Base-by-base conservation (phyloP, 345 rosid genomes). In the Dovyalis caffra region DNA sequence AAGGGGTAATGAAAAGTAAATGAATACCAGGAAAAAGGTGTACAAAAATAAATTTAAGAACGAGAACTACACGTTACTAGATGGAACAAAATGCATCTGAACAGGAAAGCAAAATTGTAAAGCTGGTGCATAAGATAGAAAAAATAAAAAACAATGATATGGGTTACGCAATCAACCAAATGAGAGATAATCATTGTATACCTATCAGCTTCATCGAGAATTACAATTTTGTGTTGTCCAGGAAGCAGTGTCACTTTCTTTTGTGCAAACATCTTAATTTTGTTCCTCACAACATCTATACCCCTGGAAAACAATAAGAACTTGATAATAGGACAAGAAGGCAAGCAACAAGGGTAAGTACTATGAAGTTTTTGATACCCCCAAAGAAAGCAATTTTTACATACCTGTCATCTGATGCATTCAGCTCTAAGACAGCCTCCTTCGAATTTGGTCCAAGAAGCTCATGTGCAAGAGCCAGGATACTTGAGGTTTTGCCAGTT, bases 191-290 rank as follows among this genome's bases (percentile, higher is more conserved):
- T 66, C 35, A 63, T 3, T 9, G 26, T 71, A 23, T 85, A 91
- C 99, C 99, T 95, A 83, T 95, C 99, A 77, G 99, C 98, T 85
- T 95, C 98, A 79, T 95, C 99, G 15, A 95, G 82, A 70, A 95
- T 91, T 38, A 95, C 90, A 70, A 95, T 79, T 81, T 95, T 95
- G 86, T 93, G 98, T 79, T 91, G 86, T 5, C 97, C 94, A 5
- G 97, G 93, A 77, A 92, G 90, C 74, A 95, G 84, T 33, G 97
- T 95, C 12, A 93, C 95, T 86, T 93, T 93, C 91, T 89, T 95
- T 69, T 95, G 99, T 18, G 99, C 98, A 87, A 95, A 95, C 98
- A 93, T 93, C 87, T 95, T 95, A 77, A 95, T 93, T 73, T 93
- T 95, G 91, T 95, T 88, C 85, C 97, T 86, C 66, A 95, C 98